Conservation (phyloP, 2,329 filamentous ascomycete species). For the Rutstroemia sp. region DNA sequence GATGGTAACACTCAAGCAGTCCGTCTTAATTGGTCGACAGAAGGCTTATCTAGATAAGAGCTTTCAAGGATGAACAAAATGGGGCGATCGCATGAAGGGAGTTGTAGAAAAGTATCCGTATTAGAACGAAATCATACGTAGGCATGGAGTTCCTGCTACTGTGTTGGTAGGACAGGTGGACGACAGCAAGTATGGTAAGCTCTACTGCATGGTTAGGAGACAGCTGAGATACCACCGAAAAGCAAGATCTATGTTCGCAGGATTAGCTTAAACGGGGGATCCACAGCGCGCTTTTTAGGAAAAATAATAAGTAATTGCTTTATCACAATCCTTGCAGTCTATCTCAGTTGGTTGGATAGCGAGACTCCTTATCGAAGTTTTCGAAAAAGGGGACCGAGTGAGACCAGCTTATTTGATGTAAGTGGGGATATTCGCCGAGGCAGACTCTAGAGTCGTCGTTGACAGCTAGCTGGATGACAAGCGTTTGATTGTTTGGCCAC, state of each 20-base stretch:
- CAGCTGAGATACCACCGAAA: no score
- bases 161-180: no score
- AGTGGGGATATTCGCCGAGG: neutral
- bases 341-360: slow-evolving; percentile 1
- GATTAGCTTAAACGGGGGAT: no score
- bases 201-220: no score
- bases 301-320: slow-evolving; percentile 15
- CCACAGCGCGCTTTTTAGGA: neutral
- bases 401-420: slow-evolving; percentile 5
- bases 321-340: slow-evolving; percentile 25
- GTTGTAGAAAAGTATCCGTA: no score
- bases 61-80: neutral
- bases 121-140: neutral
- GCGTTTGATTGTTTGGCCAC: neutral
- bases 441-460: neutral
- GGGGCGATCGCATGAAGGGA: neutral
- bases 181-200: no score
- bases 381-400: slow-evolving; percentile 1
- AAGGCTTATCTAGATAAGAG: slow-evolving; percentile 19
- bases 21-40: slow-evolving; percentile 16
- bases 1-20: neutral
- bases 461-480: neutral
- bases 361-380: slow-evolving; percentile 16
- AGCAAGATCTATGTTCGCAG: no score
- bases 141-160: neutral